Base-by-base conservation (phyloP, 2,329 filamentous ascomycete species). In the Cordyceps tenuipes region DNA sequence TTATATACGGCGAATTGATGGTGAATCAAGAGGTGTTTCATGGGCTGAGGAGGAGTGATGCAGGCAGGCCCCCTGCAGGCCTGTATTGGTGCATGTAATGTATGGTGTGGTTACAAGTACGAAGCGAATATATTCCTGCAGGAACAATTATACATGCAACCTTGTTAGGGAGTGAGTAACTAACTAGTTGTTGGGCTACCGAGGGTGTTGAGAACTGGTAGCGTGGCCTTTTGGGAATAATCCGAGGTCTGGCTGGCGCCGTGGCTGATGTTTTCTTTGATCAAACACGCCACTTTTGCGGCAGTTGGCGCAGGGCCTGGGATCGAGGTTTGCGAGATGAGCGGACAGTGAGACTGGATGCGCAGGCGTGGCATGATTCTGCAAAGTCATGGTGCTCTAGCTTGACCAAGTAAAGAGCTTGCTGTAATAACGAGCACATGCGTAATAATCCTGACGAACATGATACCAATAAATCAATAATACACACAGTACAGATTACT, bases 1-100 rank as follows among this genome's bases (percentile, higher is more conserved):
- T 60, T 49, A 50, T 44, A 49, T 60, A 55, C 44, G 58, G 44
- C 47, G 50, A 55, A 55, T 49, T 55, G 50, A 60, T 50, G 58
- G 49, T 51, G 58, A 19, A 29, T 26, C 17, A 53, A 43, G 21
- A 13, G 17, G 36, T 53, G 26, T 26, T 41, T 9, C 23, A 8
- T 31, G 29, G 29, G 23, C 23, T 29, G 15, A 23, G 15, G 15
- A 15, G 47, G 47, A 49, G 31, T 41, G 36, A 39, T 39, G 49
- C 50, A 29, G 29, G 49, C 50, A 29, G 29, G 29, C 21, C 50
- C 50, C 41, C 34, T 53, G 50, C 3, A n/a, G 9, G 31, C 31
- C 12, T 39, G 4, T n/a, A 10, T 26, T 19, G 41, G 21, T 17
- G 26, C 15, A 13, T 43, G 51, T 43, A 15, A 13, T 43, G 51